These are phyloP conservation scores for Nothopassalora personata DNA, from an alignment of 2,329 filamentous ascomycete genomes.

Conservation along the genomic window DNA sequence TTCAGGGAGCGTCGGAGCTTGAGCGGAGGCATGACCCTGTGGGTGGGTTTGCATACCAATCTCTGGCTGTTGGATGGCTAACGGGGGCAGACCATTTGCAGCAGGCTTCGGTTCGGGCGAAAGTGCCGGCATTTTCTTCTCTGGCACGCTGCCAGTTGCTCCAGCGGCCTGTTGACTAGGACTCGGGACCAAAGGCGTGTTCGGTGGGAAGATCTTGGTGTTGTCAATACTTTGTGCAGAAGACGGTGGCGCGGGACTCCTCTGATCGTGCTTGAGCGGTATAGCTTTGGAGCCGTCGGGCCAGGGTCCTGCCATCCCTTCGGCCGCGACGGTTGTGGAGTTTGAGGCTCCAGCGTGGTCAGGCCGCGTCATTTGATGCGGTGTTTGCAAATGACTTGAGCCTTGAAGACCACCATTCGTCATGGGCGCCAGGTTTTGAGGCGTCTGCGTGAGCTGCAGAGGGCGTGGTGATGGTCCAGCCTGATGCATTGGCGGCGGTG, in stretches of 20 bases:
- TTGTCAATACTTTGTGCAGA: constrained; percentile 17
- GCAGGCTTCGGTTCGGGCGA: background rate
- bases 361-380: constrained; percentile 16
- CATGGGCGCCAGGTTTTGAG: constrained; percentile 9
- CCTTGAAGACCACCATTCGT: constrained; percentile 10
- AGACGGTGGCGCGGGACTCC: constrained; percentile 16
- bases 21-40: background rate
- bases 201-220: constrained; percentile 21
- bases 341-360: constrained; percentile 10
- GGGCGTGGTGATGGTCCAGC: constrained; percentile 3
- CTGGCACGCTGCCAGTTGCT: constrained; percentile 24
- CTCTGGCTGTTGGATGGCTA: background rate
- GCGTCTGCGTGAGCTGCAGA: constrained; percentile 9
- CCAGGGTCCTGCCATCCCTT: constrained; percentile 33
- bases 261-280: constrained; percentile 30
- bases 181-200: constrained; percentile 26
- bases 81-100: background rate
- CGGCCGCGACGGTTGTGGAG: constrained; percentile 24
- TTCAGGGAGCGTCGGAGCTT: background rate
- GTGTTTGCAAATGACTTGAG: constrained; percentile 1
- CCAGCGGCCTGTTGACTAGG: constrained; percentile 21
- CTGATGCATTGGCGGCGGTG: constrained; percentile 17
- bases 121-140: constrained; percentile 25
- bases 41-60: background rate
- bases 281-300: constrained; percentile 27